Evolutionary conservation across 2,329 filamentous ascomycete species (phyloP), one percentile per base, ranked within the genome.

Genomic region (Aspergillus japonicus): DNA sequence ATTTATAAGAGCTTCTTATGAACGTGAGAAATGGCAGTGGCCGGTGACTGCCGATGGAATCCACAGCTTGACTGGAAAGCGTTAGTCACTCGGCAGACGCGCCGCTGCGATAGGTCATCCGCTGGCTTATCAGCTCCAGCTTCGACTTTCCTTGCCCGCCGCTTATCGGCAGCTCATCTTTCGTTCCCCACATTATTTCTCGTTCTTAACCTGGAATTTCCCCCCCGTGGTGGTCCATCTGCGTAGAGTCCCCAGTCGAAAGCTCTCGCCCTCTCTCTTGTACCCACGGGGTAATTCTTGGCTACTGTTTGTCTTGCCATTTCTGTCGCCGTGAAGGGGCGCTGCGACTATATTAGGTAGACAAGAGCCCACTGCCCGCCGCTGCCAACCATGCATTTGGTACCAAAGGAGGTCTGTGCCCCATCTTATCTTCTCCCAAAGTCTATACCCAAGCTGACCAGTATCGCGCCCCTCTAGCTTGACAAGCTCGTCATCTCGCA

Each of bases 401-500:
- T 79, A 66, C 78, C 78, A 7, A 79, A 78, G 69, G 78, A 81
- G 76, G 78, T 78, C 70, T 52, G 52, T 51, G 47, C 11, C 42
- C 31, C 8, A 23, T 19, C 10, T 12, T 23, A 29, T 16, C 29
- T 55, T n/a, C 10, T 5, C 7, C 16, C 12, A 31, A 16, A 21
- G 10, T 21, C 24, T 24, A 24, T 16, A 54, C 33, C n/a, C 51
- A 57, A 26, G 58, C 58, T 39, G 53, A 47, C 44, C 16, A 12
- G 12, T 31, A 58, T 59, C 47, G 24, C 24, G 42, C 48, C 31
- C 39, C 59, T 44, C 58, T 60, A 98, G 94, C 84, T 98, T 72
- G 94, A 98, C 83, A 98, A 98, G 87, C 91, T 98, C 78, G 85
- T 89, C 75, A 94, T 96, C 73, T 91, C 92, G 57, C 92, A 97